These are phyloP conservation scores for Parachaetomium inaequale DNA, from an alignment of 495 filamentous ascomycete species.

Conservation along the genomic window DNA sequence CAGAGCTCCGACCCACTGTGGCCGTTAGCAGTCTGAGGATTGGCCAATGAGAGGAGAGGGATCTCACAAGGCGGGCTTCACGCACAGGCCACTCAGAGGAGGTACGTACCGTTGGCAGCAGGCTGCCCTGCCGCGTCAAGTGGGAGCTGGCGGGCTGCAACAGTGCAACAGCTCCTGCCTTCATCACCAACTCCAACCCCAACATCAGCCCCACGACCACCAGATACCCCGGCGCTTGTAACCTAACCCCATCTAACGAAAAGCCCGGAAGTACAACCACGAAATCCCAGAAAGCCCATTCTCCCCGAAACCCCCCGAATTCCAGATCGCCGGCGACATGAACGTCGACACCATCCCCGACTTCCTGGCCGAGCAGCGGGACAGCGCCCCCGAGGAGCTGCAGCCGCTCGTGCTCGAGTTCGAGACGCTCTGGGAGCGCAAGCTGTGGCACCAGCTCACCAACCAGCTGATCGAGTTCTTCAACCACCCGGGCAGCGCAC, in stretches of 20 bases:
- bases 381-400: slow-evolving; percentile 77
- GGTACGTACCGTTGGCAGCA: slow-evolving; percentile 24
- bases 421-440: slow-evolving; percentile 97
- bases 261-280: neutral
- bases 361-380: slow-evolving; percentile 84
- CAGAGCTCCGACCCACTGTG: slow-evolving; percentile 25
- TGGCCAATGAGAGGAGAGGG: slow-evolving; percentile 15
- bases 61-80: slow-evolving; percentile 1
- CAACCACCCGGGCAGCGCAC: slow-evolving; percentile 70
- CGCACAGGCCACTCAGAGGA: slow-evolving; percentile 13
- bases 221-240: slow-evolving; percentile 10
- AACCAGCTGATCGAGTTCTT: slow-evolving; percentile 87
- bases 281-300: neutral
- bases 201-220: neutral
- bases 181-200: slow-evolving; percentile 16
- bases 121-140: slow-evolving; percentile 37
- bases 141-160: slow-evolving; percentile 18
- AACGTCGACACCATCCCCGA: slow-evolving; percentile 83
- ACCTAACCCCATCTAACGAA: neutral
- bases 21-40: neutral
- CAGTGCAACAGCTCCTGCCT: slow-evolving; percentile 16
- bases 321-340: slow-evolving; percentile 46
- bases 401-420: slow-evolving; percentile 86
- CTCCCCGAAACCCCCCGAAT: neutral
- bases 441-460: slow-evolving; percentile 99